Base-by-base conservation (phyloP, 805 yeast genomes). In the Babjeviella inositovora region DNA sequence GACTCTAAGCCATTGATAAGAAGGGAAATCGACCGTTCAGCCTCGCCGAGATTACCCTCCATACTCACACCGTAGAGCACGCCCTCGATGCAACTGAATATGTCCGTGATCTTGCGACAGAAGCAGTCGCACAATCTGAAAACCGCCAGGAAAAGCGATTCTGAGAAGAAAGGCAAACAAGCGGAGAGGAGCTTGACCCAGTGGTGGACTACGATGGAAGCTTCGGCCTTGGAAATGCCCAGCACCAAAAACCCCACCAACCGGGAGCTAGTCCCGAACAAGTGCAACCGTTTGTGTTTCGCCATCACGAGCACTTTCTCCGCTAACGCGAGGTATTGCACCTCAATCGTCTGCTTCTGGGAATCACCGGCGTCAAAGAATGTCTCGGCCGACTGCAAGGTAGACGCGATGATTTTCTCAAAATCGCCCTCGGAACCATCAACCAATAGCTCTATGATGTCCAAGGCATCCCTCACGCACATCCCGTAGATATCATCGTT, bases 1-100 rank as follows among this genome's bases (percentile, higher is more conserved):
- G 70, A 75, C 35, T 81, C 85, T 13, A 81, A 38, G 0, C 87
- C 85, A 8, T 59, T 46, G 21, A 61, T 46, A 22, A 58, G 43
- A 21, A 59, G 39, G 23, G 65, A 38, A 30, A 67, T 43, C 16
- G 69, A 45, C 28, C 62, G 47, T 38, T 56, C 46, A 42, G 54
- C 38, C 7, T 62, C 68, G 5, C 63, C 56, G n/a, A n/a, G n/a
- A n/a, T n/a, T n/a, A n/a, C n/a, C n/a, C n/a, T n/a, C 23, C 51
- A 49, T 8, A 33, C n/a, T n/a, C n/a, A n/a, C n/a, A n/a, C n/a
- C n/a, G n/a, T n/a, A n/a, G 3, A n/a, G n/a, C n/a, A 8, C 36
- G 1, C 17, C 24, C 14, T 39, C 35, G 7, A 54, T 31, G 6
- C 30, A 31, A 1, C 32, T 28, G 29, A 62, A 60, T 7, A 45